Evolutionary conservation across 192 early-diverging fungal species (phyloP).

Genomic region (Dimargaris verticillata): DNA sequence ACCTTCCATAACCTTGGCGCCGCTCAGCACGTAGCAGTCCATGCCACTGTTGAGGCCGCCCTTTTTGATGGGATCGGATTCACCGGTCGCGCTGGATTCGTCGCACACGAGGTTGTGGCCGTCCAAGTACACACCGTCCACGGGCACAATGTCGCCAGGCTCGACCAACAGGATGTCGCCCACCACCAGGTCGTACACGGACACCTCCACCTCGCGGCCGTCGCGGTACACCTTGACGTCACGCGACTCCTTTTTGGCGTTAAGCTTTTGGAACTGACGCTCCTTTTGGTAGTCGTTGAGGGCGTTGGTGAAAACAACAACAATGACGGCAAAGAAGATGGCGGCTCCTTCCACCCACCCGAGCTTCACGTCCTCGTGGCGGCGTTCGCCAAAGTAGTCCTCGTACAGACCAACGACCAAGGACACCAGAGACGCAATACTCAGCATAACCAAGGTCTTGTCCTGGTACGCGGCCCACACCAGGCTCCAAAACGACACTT

Average conservation of each 20-base stretch:
- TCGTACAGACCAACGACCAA: conserved; percentile 77
- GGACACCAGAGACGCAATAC: conserved; percentile 67
- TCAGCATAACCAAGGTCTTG: conserved; percentile 65
- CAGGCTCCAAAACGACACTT: conserved; percentile 36
- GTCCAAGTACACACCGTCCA: conserved; percentile 72
- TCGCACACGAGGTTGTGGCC: conserved; percentile 73
- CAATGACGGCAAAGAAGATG: conserved; percentile 66
- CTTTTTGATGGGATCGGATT: conserved; percentile 75
- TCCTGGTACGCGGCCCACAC: conserved; percentile 47
- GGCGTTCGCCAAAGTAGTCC: conserved; percentile 43
- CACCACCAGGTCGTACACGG: conserved; percentile 65
- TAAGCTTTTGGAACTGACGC: conserved; percentile 71
- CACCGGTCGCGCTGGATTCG: conserved; percentile 84
- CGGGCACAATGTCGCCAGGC: conserved; percentile 85
- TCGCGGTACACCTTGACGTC: conserved; percentile 56
- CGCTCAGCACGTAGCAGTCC: conserved; percentile 76
- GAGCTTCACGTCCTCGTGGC: conserved; percentile 50
- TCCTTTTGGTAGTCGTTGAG: conserved; percentile 88
- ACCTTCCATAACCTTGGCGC: conserved; percentile 81
- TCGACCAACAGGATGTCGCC: conserved; percentile 79
- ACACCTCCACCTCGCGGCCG: conserved; percentile 55
- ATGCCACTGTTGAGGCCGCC: conserved; percentile 24
- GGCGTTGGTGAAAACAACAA: conserved; percentile 79
- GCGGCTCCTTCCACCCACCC: conserved; percentile 72
- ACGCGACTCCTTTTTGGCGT: conserved; percentile 74